These are phyloP conservation scores for Talaromyces liani DNA, from an alignment of 495 filamentous ascomycete species.

Conservation along the genomic window DNA sequence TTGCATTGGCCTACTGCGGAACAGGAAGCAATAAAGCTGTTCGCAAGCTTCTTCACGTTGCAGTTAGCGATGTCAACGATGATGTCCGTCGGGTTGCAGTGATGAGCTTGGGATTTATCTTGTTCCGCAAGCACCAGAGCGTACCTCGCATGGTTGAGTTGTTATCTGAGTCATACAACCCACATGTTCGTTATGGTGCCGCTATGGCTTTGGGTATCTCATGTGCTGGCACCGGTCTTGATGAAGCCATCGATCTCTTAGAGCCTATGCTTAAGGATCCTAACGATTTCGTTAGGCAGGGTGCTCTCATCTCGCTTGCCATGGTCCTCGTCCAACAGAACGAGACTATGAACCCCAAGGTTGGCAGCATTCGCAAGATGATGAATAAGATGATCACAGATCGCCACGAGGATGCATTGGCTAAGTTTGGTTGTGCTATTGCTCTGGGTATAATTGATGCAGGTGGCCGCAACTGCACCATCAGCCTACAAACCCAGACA, in stretches of 20 bases:
- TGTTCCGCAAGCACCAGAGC: slow-evolving; percentile 95
- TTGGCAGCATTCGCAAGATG: slow-evolving; percentile 71
- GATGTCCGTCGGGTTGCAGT: slow-evolving; percentile 96
- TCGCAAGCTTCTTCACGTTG: slow-evolving; percentile 91
- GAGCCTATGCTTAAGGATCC: slow-evolving; percentile 99
- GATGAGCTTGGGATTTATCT: slow-evolving; percentile 95
- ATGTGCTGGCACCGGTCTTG: slow-evolving; percentile 91
- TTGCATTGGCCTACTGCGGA: slow-evolving; percentile 94
- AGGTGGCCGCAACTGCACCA: slow-evolving; percentile 96
- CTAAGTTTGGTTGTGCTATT: slow-evolving; percentile 92
- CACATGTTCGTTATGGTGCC: slow-evolving; percentile 95
- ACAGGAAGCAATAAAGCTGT: slow-evolving; percentile 98
- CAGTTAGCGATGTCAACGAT: slow-evolving; percentile 97
- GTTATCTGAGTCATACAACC: slow-evolving; percentile 96
- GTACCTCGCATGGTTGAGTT: slow-evolving; percentile 99
- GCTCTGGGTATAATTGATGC: slow-evolving; percentile 97
- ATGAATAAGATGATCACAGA: slow-evolving; percentile 88
- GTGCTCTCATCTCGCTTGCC: slow-evolving; percentile 85
- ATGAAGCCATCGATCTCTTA: slow-evolving; percentile 93
- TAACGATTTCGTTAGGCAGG: slow-evolving; percentile 96
- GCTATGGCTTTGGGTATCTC: slow-evolving; percentile 98
- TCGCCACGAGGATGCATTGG: slow-evolving; percentile 98
- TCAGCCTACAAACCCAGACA: slow-evolving; percentile 93
- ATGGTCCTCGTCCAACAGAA: slow-evolving; percentile 99
- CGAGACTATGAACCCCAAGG: slow-evolving; percentile 89